Evolutionary conservation across 352 stramenopile genomes (phyloP), one percentile per base, ranked within the genome.

Genomic region (Lagenidium sp.): DNA sequence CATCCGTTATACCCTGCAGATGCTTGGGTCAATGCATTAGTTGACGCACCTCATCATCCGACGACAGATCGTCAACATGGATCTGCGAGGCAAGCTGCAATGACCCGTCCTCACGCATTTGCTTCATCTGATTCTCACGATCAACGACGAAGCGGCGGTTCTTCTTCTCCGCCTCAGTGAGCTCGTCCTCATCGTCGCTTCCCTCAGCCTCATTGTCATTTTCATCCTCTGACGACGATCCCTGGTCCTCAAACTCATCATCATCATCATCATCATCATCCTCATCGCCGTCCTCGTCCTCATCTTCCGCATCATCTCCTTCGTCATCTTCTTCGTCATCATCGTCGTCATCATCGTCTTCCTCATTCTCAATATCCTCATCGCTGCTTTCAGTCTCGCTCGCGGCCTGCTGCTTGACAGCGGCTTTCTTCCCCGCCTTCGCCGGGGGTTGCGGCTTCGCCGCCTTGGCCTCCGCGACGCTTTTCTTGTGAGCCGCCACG

Each of bases 11-110:
- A n/a, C n/a, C n/a, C n/a, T n/a, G n/a, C n/a, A n/a, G n/a, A n/a
- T 19, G 24, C 6, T n/a, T 45, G 6, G 19, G 35, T 45, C 39
- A 21, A 4, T 12, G 20, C 39, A 45, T 42, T 25, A 21, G 36
- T 10, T 4, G 12, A 24, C n/a, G 28, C 44, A 79, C 64, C 53
- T 92, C 96, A 63, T 99, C 97, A 65, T 99, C 97, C 2, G 94
- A 99, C 23, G 94, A 99, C 55, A 99, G 62, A 53, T 99, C 95
- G 57, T 99, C 96, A 8, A 98, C 89, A 70, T 99, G 95, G 57
- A 99, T 79, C 47, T 84, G 85, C 38, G 82, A 85, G 15, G 85
- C 81, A 22, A 85, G 37, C 35, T 87, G 63, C 6, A 96, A 63
- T 41, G 77, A 86, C 20, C 81, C 81, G 44, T 94, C 80, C 46